Base-by-base conservation (phyloP, 1,284 basidiomycete genomes). In the Entoloma clypeatum region DNA sequence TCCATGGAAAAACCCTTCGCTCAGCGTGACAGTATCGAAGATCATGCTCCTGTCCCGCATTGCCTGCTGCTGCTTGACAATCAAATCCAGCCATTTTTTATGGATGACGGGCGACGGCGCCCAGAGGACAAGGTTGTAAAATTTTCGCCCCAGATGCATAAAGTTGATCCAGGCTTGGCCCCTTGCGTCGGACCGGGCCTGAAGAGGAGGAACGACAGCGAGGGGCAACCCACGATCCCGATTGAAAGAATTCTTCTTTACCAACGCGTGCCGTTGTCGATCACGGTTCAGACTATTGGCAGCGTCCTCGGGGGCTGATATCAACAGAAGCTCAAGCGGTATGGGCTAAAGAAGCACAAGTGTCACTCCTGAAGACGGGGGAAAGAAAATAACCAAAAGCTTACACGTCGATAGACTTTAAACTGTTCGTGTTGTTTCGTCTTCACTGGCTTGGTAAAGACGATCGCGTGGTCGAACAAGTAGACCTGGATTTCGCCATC, bases 401-500 rank as follows among this genome's bases (percentile, higher is more conserved):
- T 60, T 58, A 94, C 92, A 54, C 88, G 80, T 52, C 93, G 85
- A 60, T 96, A 96, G 16, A 98, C 95, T 60, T 92, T 92, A 65
- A 83, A 87, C 56, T 94, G 88, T 53, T 98, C 94, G 43, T 85
- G 83, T 63, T 95, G 94, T 63, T 86, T 88, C 71, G 84, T 94
- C 55, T 89, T 84, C 39, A 65, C 60, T 25, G 57, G 78, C 70
- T 99, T 99, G 51, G 91, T 93, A 77, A 99, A 91, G 32, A 99
- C 69, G 39, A 99, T 68, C 1, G 94, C 94, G 65, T 99, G 95
- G 61, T 99, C 96, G 58, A 99, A 97, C 52, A 99, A 68, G 71
- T 96, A 97, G 4, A 96, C 87, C 54, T 92, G 80, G 41, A 98
- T 71, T 60, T 99, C 95, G 5, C 92, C 83, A 36, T 94, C 93